Conservation (phyloP, 768 basidiomycete genomes). For the Suillus plorans region DNA sequence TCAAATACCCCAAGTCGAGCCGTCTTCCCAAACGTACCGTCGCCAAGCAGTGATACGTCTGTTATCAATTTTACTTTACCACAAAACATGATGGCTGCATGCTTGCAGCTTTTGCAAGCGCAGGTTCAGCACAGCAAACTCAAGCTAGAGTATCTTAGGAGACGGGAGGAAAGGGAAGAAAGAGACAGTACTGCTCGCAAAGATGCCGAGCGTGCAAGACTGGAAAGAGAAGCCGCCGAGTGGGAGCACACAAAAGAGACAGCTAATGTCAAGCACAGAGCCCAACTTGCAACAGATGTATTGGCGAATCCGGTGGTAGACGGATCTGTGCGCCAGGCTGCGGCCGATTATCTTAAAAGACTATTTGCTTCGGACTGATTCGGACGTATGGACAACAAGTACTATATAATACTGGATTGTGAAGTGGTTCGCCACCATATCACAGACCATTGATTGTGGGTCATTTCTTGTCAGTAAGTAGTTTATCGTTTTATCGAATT, state of each 20-base stretch:
- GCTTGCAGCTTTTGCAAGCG: slow-evolving; percentile 59
- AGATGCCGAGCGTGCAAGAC: slow-evolving; percentile 51
- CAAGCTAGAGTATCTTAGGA: slow-evolving; percentile 66
- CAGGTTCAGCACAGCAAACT: slow-evolving; percentile 70
- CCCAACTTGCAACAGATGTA: slow-evolving; percentile 65
- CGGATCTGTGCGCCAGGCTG: slow-evolving; percentile 60
- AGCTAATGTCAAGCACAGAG: slow-evolving; percentile 57
- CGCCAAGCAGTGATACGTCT: slow-evolving; percentile 36
- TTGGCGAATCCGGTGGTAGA: slow-evolving; percentile 59
- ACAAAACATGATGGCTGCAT: slow-evolving; percentile 56
- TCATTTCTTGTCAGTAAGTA: background rate
- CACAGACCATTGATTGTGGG: background rate
- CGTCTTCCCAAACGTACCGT: slow-evolving; percentile 10
- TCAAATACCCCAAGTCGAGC: slow-evolving; percentile 19
- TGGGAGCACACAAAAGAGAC: slow-evolving; percentile 53
- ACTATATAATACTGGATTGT: background rate
- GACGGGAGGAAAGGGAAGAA: slow-evolving; percentile 70
- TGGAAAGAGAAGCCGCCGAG: slow-evolving; percentile 58
- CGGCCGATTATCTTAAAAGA: slow-evolving; percentile 71
- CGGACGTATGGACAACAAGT: background rate
- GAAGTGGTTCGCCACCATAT: background rate
- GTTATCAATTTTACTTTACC: slow-evolving; percentile 52
- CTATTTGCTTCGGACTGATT: slow-evolving; percentile 45
- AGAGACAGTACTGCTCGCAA: slow-evolving; percentile 50
- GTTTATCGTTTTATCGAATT: background rate